Conservation (phyloP, 306 rosid species). For the Corylus heterophylla region DNA sequence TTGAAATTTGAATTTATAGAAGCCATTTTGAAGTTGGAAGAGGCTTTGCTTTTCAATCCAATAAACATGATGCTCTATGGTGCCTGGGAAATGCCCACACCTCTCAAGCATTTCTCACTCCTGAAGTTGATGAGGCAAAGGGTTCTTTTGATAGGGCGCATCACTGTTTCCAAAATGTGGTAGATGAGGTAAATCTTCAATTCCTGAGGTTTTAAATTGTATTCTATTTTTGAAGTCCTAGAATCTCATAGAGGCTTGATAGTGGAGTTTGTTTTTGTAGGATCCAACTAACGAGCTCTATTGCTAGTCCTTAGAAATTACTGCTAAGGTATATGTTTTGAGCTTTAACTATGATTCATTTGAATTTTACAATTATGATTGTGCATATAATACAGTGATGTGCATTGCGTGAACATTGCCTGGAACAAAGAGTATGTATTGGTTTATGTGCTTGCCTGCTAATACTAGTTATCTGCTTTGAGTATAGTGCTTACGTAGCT, state of each 20-base stretch:
- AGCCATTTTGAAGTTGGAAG: constrained; percentile 67
- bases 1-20: constrained; percentile 36
- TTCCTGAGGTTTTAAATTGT: not conserved
- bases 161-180: constrained; percentile 60
- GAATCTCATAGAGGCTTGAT: constrained; percentile 16
- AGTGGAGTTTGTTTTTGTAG: constrained; percentile 43
- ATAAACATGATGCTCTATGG: constrained; percentile 77
- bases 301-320: constrained; percentile 63
- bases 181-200: constrained; percentile 45
- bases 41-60: constrained; percentile 61
- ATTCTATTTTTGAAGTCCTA: not conserved
- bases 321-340: constrained; percentile 51
- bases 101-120: constrained; percentile 61
- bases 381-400: not conserved
- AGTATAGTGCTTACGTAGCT: not conserved
- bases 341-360: constrained; percentile 11
- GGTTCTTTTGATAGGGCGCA: constrained; percentile 58
- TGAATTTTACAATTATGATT: not conserved
- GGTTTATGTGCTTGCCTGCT: not conserved
- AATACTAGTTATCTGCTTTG: not conserved
- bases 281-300: constrained; percentile 78
- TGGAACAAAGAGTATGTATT: not conserved
- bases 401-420: not conserved
- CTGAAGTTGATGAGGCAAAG: constrained; percentile 58
- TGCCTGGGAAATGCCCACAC: constrained; percentile 68